Base-by-base conservation (phyloP, 768 basidiomycete genomes). In the Suillus luteus region DNA sequence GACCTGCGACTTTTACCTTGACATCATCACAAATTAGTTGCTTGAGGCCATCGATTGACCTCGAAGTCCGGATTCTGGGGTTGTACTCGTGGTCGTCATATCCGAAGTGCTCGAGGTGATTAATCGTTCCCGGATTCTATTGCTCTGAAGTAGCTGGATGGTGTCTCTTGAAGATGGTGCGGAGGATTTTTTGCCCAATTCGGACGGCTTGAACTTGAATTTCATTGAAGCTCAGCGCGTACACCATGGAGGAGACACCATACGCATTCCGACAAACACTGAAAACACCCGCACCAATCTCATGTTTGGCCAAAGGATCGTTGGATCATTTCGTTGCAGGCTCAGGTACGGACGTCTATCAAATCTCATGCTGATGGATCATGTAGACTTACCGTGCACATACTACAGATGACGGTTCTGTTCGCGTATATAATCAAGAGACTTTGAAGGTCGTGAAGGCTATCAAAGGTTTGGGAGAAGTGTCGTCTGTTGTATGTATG, bases 1-100 rank as follows among this genome's bases (percentile, higher is more conserved):
- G 60, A 93, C 95, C 95, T 59, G 94, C 96, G 37, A 97, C 92
- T 79, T 97, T 96, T 70, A 98, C 87, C 77, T 96, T 97, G 72
- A 78, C 84, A 73, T 96, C 93, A 69, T 82, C 3, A 43, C 68
- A 63, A 59, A 96, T 78, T 15, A 86, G 71, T 5, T 69, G 43
- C 63, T 81, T 75, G 59, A 97, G 81, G 6, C 92, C 86, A 10
- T 85, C 75, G 1, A 88, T 65, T 40, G 85, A 83, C 46, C 76
- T 79, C 3, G 88, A 87, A 14, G 82, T 83, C 27, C 27, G 27
- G 27, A 27, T 59, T 69, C 62, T 27, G 49, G n/a, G 5, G 79
- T 81, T 12, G 83, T 61, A 41, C 65, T 59, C 14, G 62, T 55
- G 38, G 41, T 55, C 5, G 40, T 5, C 40, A 61, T 52, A 37